Conservation (phyloP, 306 rosid genomes). For the Inga oerstediana region DNA sequence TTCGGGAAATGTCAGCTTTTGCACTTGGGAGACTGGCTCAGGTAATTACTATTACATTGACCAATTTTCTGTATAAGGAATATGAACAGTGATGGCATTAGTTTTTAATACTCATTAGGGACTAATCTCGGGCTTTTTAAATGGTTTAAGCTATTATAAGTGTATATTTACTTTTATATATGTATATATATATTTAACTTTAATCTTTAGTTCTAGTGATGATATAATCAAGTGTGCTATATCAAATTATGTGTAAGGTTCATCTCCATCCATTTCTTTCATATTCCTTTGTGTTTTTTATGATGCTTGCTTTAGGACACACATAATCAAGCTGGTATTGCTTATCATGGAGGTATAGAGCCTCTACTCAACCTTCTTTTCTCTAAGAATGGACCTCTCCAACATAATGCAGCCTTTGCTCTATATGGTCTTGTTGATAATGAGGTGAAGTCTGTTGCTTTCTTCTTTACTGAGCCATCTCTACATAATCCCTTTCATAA, state of each 20-base stretch:
- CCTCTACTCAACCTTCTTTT: constrained; percentile 66
- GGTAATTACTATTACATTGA: constrained; percentile 48
- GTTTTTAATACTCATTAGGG: constrained; percentile 24
- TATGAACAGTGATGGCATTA: constrained; percentile 11
- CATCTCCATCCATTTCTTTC: neutral
- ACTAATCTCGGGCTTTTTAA: constrained; percentile 1
- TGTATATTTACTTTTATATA: neutral
- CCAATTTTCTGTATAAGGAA: neutral
- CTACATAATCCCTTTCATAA: constrained; percentile 16
- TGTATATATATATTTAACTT: too few species aligned
- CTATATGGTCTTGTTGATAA: constrained; percentile 83
- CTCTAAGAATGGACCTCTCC: constrained; percentile 51
- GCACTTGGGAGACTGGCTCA: constrained; percentile 97
- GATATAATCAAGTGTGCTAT: neutral
- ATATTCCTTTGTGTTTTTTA: neutral
- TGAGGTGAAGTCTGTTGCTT: constrained; percentile 63
- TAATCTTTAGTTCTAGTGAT: neutral
- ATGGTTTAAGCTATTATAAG: neutral
- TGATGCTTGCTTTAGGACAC: constrained; percentile 58
- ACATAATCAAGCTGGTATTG: constrained; percentile 96
- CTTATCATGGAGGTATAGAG: constrained; percentile 74
- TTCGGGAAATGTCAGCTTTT: constrained; percentile 92
- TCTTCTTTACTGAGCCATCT: constrained; percentile 19
- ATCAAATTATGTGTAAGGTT: neutral
- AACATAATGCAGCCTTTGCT: constrained; percentile 67